phyloP scores from a whole-genome alignment of 441 rosid genomes.

The Theobroma grandiflorum region DNA sequence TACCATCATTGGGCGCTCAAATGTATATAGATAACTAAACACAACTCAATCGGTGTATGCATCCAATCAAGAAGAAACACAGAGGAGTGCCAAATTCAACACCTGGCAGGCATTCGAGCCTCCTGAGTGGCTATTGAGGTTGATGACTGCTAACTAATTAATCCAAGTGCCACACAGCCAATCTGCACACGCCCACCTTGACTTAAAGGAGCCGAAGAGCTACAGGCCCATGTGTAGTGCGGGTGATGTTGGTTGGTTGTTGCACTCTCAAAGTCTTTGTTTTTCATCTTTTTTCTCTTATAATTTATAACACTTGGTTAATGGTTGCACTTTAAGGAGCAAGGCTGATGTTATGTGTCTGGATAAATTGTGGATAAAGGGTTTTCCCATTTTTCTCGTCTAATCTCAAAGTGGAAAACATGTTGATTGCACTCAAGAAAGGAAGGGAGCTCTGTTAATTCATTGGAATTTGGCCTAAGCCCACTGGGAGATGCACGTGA shows the following conservation, averaged over 20 bases:
- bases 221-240: not conserved
- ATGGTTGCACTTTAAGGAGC: slow-evolving; percentile 28
- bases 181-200: slow-evolving; percentile 22
- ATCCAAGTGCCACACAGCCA: slow-evolving; percentile 31
- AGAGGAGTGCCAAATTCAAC: not conserved
- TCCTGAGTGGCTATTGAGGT: not conserved
- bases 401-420: slow-evolving; percentile 28
- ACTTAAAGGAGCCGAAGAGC: not conserved
- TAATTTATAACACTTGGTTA: slow-evolving; percentile 22
- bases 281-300: slow-evolving; percentile 1
- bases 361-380: slow-evolving; percentile 27
- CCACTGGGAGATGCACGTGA: not conserved
- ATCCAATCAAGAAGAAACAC: not conserved
- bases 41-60: not conserved
- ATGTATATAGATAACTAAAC: not conserved
- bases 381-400: not conserved
- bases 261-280: not conserved
- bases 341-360: slow-evolving; percentile 3
- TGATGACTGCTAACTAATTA: not conserved
- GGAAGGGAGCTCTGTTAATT: not conserved
- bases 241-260: slow-evolving; percentile 15
- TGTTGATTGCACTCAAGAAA: slow-evolving; percentile 30
- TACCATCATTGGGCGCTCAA: not conserved
- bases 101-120: not conserved
- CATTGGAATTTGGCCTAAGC: not conserved